phyloP scores from a whole-genome alignment of 108 stramenopile genomes.

The Nannochloropsis granulata region DNA sequence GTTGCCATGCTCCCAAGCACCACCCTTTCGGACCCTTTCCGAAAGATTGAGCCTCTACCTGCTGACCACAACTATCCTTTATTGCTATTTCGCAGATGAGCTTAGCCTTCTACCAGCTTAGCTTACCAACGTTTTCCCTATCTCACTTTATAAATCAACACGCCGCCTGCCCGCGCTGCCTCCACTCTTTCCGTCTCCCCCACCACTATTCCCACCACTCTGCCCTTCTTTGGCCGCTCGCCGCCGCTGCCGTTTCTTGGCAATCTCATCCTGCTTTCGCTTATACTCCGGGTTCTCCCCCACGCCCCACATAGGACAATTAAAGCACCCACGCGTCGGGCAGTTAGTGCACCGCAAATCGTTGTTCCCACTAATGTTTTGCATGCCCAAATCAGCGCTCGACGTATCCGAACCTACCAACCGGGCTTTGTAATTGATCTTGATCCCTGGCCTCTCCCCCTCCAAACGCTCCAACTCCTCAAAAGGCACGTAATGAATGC shows the following conservation, averaged over 20 bases:
- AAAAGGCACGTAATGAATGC: constrained; percentile 73
- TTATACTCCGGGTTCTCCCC: constrained; percentile 70
- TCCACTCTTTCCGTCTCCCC: no score
- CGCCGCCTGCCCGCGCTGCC: neutral
- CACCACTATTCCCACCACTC: neutral
- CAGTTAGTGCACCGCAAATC: constrained; percentile 60
- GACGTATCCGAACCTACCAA: constrained; percentile 38
- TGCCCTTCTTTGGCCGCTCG: neutral
- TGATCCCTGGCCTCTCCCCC: constrained; percentile 52
- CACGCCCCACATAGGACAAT: constrained; percentile 79
- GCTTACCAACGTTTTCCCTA: no score
- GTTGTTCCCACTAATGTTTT: constrained; percentile 54
- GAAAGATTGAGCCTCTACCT: no score
- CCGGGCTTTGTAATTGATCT: constrained; percentile 70
- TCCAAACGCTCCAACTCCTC: constrained; percentile 63
- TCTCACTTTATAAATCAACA: neutral
- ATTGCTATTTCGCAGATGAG: no score
- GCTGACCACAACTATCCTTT: no score
- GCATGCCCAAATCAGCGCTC: constrained; percentile 37
- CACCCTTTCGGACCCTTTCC: no score
- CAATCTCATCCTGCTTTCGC: constrained; percentile 15
- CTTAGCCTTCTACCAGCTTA: no score
- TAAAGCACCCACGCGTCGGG: constrained; percentile 48
- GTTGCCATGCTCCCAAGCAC: no score
- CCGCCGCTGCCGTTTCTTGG: neutral